Base-by-base conservation (phyloP, 2,329 filamentous ascomycete species). In the Talaromyces amestolkiae region DNA sequence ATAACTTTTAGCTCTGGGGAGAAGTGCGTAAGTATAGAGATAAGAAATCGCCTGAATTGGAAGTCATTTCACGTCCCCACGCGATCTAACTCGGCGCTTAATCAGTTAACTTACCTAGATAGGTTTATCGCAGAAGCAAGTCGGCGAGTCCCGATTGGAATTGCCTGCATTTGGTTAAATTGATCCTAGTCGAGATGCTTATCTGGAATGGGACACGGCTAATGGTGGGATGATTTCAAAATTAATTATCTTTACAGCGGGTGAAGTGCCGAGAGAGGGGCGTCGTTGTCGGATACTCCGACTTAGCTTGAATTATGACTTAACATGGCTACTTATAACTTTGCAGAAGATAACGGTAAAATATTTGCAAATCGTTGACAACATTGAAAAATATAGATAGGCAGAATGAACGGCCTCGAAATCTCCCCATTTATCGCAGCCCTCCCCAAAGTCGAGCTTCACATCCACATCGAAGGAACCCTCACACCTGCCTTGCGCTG, bases 381-480 rank as follows among this genome's bases (percentile, higher is more conserved):
- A 31, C 27, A 31, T 31, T 31, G 1, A 8, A 31, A 6, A 1
- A 2, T 6, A 31, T 31, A 10, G n/a, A 19, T 11, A 49, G 47
- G 1, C 47, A 56, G 22, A 37, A 56, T 56, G 70, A 70, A 72
- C 49, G 68, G 68, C 19, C 67, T 71, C 6, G 19, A 61, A 24
- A 69, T 72, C 60, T 64, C 64, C 15, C 65, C 79, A 15, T 79
- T 79, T 65, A 76, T 80, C 43, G 65, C 70, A 0, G 59, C 68
- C 1, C 70, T 82, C 0, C 80, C 81, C 6, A 82, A 82, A 63
- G 76, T 81, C 27, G 81, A 83, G 68, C 78, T 82, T 7, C 81
- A 83, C 68, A 65, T 83, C 24, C 80, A 83, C 70, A 80, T 83
- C 59, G 81, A 83, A 73, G 81, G 81, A 7, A 81, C 78, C 1